Evolutionary conservation across 352 stramenopile genomes (phyloP).

Genomic region (Aphanomyces invadans): DNA sequence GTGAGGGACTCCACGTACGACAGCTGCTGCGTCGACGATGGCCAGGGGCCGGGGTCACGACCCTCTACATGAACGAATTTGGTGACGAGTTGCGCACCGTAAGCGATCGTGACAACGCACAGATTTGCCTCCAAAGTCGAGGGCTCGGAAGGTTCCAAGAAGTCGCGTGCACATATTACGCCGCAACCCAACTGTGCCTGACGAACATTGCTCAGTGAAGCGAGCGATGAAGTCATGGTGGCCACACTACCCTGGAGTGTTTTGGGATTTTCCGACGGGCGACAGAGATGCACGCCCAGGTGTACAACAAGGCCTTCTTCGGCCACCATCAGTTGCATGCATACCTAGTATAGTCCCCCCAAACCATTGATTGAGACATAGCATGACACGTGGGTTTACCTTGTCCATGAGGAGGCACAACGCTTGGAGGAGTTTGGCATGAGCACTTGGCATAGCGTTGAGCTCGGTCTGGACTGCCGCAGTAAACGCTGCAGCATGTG

Average conservation of each 20-base stretch:
- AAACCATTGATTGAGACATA: neutral
- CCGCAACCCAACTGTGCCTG: neutral
- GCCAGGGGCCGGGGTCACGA: neutral
- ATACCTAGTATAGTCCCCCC: neutral
- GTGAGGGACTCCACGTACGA: neutral
- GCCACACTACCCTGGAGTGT: neutral
- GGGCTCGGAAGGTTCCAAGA: neutral
- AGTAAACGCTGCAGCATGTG: neutral
- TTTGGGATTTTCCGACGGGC: neutral
- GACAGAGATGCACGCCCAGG: conserved; percentile 6
- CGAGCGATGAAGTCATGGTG: neutral
- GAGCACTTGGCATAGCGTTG: neutral
- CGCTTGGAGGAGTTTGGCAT: conserved; percentile 9
- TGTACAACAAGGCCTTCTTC: conserved; percentile 6
- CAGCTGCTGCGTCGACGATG: conserved; percentile 1
- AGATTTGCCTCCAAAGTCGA: neutral
- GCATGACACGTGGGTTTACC: neutral
- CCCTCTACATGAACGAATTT: neutral
- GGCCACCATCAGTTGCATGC: conserved; percentile 4
- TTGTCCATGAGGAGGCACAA: conserved; percentile 2
- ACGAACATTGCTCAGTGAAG: neutral
- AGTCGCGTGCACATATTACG: neutral
- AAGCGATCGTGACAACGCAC: neutral
- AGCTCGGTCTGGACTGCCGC: neutral
- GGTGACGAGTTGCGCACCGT: neutral